Percentiles rank a stretch among this genome's conserved stretches.
Conservation (phyloP, 176 grass and related monocot genomes). For the Aegilops umbellulata region DNA sequence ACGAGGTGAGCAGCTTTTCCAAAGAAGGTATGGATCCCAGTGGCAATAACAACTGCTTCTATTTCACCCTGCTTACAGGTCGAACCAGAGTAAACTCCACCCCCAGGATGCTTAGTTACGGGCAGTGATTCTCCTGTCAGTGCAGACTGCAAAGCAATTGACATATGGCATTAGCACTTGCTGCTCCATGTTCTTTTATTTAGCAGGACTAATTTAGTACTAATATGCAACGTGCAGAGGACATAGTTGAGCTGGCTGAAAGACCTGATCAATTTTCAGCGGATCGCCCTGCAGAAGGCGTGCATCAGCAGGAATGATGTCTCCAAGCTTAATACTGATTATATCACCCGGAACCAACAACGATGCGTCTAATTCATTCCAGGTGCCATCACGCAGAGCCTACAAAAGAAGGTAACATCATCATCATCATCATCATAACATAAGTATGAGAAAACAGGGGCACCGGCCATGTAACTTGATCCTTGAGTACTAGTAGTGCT, state of each 20-base stretch:
- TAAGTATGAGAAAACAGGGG: not conserved
- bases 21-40: constrained; percentile 78
- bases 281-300: constrained; percentile 64
- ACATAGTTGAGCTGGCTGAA: not conserved
- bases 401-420: constrained; percentile 6
- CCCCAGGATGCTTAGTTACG: constrained; percentile 64
- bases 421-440: not conserved
- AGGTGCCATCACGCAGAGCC: constrained; percentile 58
- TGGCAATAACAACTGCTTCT: constrained; percentile 77
- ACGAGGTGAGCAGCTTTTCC: constrained; percentile 77
- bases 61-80: constrained; percentile 84
- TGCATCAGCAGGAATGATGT: constrained; percentile 73
- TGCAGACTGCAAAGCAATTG: constrained; percentile 48
- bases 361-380: constrained; percentile 56
- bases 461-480: not conserved
- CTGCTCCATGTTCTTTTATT: not conserved
- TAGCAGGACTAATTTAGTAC: not conserved
- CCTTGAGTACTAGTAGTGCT: not conserved
- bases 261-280: constrained; percentile 66
- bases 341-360: constrained; percentile 71
- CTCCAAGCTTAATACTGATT: constrained; percentile 77
- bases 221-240: not conserved
- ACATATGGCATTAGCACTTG: not conserved
- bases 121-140: constrained; percentile 68
- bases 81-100: constrained; percentile 66